Evolutionary conservation across 208 protist species (phyloP).

Genomic region (Trypanosoma congolense): DNA sequence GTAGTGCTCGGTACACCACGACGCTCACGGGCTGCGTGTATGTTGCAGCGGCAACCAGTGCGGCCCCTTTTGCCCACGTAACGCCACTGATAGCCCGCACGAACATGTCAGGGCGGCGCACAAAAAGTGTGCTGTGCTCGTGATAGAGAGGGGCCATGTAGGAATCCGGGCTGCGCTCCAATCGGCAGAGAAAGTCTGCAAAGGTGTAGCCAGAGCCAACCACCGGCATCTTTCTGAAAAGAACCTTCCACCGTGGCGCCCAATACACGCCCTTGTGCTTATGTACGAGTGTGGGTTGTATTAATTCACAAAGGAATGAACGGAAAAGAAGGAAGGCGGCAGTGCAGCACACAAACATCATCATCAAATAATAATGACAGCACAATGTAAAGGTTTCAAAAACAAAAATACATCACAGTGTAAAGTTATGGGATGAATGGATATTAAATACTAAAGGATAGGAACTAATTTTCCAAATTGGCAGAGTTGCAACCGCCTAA

Average conservation of each 20-base stretch:
- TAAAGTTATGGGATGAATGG: too few relatives aligned
- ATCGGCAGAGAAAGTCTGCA: conserved; percentile 71
- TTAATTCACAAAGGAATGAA: too few relatives aligned
- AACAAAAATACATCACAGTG: too few relatives aligned
- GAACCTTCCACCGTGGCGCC: background rate
- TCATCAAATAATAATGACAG: too few relatives aligned
- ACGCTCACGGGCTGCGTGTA: conserved; percentile 58
- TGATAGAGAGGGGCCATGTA: conserved; percentile 81
- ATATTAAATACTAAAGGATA: too few relatives aligned
- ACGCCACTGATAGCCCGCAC: conserved; percentile 46
- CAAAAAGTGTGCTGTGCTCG: conserved; percentile 65
- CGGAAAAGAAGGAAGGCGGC: too few relatives aligned
- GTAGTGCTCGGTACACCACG: conserved; percentile 57
- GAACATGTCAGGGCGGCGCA: conserved; percentile 78
- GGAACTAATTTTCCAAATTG: too few relatives aligned
- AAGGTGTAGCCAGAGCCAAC: conserved; percentile 68
- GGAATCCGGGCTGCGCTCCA: conserved; percentile 65
- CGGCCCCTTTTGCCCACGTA: conserved; percentile 60
- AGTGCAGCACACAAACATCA: too few relatives aligned
- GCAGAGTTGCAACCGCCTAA: too few relatives aligned
- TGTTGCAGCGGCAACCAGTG: conserved; percentile 65
- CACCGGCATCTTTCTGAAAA: conserved; percentile 36
- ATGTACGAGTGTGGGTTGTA: background rate
- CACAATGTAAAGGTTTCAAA: too few relatives aligned
- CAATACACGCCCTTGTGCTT: background rate